A percentile compares a stretch with the other conserved stretches of the same genome.
Conservation (phyloP, 345 rosid genomes). For the Carallia brachiata region DNA sequence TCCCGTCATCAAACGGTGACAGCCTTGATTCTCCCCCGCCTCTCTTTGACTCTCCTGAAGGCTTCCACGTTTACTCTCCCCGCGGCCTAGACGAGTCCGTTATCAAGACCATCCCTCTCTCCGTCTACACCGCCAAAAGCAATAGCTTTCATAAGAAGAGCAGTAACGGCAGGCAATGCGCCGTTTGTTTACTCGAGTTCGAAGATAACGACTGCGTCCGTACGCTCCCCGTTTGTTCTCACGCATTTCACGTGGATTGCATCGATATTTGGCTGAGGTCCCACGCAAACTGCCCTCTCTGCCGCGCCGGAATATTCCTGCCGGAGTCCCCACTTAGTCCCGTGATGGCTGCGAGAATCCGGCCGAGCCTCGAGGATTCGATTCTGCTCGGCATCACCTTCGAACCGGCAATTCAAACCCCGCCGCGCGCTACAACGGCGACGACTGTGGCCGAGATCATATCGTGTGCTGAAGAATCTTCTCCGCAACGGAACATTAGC, state of each 20-base stretch:
- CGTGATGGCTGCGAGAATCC: conserved; percentile 82
- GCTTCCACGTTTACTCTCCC: conserved; percentile 51
- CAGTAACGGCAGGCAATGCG: conserved; percentile 45
- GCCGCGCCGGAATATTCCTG: conserved; percentile 41
- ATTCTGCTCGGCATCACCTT: conserved; percentile 30
- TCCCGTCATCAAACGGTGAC: conserved; percentile 48
- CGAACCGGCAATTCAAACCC: conserved; percentile 25
- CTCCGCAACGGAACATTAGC: conserved; percentile 30
- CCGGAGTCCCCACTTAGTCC: conserved; percentile 70
- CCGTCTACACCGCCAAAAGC: conserved; percentile 46
- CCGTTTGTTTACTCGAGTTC: conserved; percentile 87
- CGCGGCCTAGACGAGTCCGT: conserved; percentile 86
- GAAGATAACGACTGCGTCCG: conserved; percentile 79
- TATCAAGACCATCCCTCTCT: conserved; percentile 76
- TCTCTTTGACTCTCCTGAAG: conserved; percentile 38
- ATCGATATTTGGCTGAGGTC: conserved; percentile 88
- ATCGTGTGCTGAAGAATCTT: conserved; percentile 45
- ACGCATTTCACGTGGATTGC: conserved; percentile 91
- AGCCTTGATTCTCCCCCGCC: conserved; percentile 52
- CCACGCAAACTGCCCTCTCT: conserved; percentile 61
- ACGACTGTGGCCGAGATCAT: conserved; percentile 45
- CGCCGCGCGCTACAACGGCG: conserved; percentile 17
- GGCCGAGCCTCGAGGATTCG: conserved; percentile 72
- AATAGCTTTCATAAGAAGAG: conserved; percentile 16
- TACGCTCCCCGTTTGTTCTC: conserved; percentile 77